phyloP scores from a whole-genome alignment of 2,329 filamentous ascomycete genomes.

The Clonostachys rhizophaga region DNA sequence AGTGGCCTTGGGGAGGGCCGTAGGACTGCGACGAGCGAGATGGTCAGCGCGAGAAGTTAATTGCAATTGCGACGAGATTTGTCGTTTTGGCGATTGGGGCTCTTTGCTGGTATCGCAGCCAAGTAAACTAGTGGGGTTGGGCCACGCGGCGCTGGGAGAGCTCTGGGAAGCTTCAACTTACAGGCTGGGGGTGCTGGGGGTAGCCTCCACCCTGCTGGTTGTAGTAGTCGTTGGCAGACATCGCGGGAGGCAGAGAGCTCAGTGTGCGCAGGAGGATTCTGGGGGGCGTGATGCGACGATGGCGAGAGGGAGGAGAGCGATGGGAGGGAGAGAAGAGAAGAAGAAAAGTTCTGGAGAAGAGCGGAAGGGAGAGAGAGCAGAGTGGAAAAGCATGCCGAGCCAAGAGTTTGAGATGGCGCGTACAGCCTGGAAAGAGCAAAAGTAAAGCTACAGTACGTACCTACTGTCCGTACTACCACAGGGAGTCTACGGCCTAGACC shows the following conservation, averaged over 20 bases:
- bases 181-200: constrained; percentile 31
- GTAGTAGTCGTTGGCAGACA: constrained; percentile 38
- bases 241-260: constrained; percentile 6
- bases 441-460: no score
- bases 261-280: no score
- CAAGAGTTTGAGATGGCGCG: no score
- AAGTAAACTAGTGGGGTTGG: no score
- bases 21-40: constrained; percentile 14
- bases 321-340: neutral
- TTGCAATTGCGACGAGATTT: neutral
- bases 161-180: constrained; percentile 16
- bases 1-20: constrained; percentile 18
- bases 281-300: no score
- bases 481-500: no score
- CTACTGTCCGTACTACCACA: no score
- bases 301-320: no score
- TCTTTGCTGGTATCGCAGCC: neutral
- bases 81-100: neutral
- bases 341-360: neutral
- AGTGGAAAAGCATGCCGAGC: no score
- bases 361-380: no score
- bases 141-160: no score
- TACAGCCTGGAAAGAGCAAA: no score
- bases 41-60: neutral
- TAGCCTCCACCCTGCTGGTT: constrained; percentile 23